These are phyloP conservation scores for Noccaea bulbosa DNA, from an alignment of 345 rosid species.

Conservation along the genomic window DNA sequence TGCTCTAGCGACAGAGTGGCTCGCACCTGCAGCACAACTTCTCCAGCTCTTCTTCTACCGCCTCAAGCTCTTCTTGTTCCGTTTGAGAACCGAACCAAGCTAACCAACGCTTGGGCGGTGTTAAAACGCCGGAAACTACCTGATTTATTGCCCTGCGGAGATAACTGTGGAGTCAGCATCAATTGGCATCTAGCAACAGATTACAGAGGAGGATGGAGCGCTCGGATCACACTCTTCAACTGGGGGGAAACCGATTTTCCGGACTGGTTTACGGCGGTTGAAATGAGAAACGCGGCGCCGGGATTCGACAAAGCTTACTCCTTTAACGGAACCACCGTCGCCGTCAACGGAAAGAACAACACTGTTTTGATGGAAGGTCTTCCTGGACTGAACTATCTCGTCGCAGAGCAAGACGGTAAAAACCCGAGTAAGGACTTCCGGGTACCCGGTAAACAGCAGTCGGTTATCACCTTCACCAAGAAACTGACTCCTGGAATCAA, in stretches of 20 bases:
- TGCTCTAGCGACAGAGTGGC: slow-evolving; percentile 57
- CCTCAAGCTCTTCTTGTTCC: slow-evolving; percentile 82
- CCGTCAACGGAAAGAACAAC: slow-evolving; percentile 51
- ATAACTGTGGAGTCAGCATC: slow-evolving; percentile 90
- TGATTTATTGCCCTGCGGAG: slow-evolving; percentile 81
- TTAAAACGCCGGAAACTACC: slow-evolving; percentile 65
- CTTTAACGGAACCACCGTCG: slow-evolving; percentile 63
- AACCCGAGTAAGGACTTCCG: slow-evolving; percentile 64
- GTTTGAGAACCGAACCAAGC: slow-evolving; percentile 73
- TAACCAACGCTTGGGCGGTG: slow-evolving; percentile 69
- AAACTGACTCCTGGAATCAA: slow-evolving; percentile 68
- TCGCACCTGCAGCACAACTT: slow-evolving; percentile 64
- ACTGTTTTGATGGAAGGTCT: slow-evolving; percentile 84
- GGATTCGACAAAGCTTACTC: slow-evolving; percentile 86
- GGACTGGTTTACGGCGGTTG: slow-evolving; percentile 90
- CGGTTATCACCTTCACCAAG: slow-evolving; percentile 86
- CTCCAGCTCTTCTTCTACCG: slow-evolving; percentile 82
- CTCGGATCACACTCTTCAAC: slow-evolving; percentile 87
- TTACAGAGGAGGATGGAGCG: slow-evolving; percentile 79
- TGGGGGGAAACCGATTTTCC: slow-evolving; percentile 75
- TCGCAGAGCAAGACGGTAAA: slow-evolving; percentile 62
- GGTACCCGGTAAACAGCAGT: slow-evolving; percentile 93
- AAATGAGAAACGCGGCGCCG: slow-evolving; percentile 63
- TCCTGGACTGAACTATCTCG: slow-evolving; percentile 78
- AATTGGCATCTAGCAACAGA: slow-evolving; percentile 90